Evolutionary conservation across 768 basidiomycete genomes (phyloP).

Genomic region (Lactarius evosmus): DNA sequence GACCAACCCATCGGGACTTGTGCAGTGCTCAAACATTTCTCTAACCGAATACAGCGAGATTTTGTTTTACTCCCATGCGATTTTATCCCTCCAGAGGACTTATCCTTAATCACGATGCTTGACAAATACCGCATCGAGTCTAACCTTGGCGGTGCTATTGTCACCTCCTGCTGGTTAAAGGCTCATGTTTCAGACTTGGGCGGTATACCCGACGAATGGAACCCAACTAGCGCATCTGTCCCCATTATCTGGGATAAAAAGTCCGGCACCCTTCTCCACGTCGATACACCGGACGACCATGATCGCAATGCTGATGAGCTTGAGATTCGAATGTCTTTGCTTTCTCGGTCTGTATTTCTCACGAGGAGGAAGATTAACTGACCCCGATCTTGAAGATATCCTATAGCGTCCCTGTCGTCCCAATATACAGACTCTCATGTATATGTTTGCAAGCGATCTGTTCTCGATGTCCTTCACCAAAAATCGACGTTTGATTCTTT

Average conservation of each 20-base stretch:
- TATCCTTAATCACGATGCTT: constrained; percentile 67
- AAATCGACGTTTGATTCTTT: constrained; percentile 77
- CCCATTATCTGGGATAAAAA: constrained; percentile 68
- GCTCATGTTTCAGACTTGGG: constrained; percentile 51
- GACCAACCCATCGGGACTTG: constrained; percentile 69
- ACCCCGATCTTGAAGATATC: constrained; percentile 49
- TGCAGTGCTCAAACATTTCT: constrained; percentile 71
- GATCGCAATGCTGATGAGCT: constrained; percentile 71
- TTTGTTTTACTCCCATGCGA: constrained; percentile 92
- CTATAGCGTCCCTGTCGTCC: constrained; percentile 63
- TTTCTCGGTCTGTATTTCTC: constrained; percentile 54
- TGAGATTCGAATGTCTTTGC: constrained; percentile 68
- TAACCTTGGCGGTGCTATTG: constrained; percentile 58
- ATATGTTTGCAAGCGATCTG: constrained; percentile 75
- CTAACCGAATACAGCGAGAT: constrained; percentile 72
- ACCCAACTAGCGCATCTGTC: constrained; percentile 40
- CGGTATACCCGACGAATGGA: constrained; percentile 65
- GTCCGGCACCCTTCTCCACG: constrained; percentile 63
- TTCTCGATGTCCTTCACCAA: constrained; percentile 67
- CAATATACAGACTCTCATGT: constrained; percentile 83
- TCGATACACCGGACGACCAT: constrained; percentile 66
- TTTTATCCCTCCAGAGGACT: constrained; percentile 71
- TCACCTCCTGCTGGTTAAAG: constrained; percentile 65
- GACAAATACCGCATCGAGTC: constrained; percentile 80
- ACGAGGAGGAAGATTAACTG: constrained; percentile 5